A percentile compares a stretch with the other conserved stretches of the same genome.
phyloP scores from a whole-genome alignment of 257 asterid genomes.

The Solanum peruvianum region DNA sequence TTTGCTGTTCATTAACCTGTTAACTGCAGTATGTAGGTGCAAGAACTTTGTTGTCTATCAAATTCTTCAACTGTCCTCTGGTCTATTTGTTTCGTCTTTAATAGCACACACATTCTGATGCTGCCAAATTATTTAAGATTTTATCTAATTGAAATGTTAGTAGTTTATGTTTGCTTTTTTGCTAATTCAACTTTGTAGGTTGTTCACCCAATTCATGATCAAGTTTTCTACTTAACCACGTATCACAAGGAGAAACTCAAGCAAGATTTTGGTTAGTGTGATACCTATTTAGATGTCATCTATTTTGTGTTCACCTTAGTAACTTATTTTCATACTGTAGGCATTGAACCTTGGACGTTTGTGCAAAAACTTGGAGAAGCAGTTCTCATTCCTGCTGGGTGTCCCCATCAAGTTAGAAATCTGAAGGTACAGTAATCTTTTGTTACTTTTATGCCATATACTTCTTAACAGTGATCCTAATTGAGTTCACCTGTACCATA shows the following conservation, averaged over 20 bases:
- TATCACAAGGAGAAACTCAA: conserved; percentile 44
- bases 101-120: background rate
- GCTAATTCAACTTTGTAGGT: conserved; percentile 26
- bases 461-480: background rate
- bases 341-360: conserved; percentile 84
- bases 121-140: background rate
- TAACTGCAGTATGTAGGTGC: background rate
- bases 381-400: conserved; percentile 77
- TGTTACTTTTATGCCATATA: background rate
- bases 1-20: background rate
- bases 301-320: background rate
- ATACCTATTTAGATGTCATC: background rate
- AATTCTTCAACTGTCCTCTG: background rate
- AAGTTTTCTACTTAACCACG: conserved; percentile 38
- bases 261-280: conserved; percentile 49
- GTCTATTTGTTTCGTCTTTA: background rate
- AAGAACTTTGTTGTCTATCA: background rate
- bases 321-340: conserved; percentile 18
- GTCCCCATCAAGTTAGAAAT: conserved; percentile 91
- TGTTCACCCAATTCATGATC: conserved; percentile 79
- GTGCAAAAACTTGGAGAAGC: conserved; percentile 87
- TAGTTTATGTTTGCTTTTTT: background rate
- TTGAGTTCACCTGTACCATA: background rate
- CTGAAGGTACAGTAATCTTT: conserved; percentile 30
- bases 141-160: background rate